These are phyloP conservation scores for Apiospora phragmitis DNA, from an alignment of 2,329 filamentous ascomycete genomes.

Conservation along the genomic window DNA sequence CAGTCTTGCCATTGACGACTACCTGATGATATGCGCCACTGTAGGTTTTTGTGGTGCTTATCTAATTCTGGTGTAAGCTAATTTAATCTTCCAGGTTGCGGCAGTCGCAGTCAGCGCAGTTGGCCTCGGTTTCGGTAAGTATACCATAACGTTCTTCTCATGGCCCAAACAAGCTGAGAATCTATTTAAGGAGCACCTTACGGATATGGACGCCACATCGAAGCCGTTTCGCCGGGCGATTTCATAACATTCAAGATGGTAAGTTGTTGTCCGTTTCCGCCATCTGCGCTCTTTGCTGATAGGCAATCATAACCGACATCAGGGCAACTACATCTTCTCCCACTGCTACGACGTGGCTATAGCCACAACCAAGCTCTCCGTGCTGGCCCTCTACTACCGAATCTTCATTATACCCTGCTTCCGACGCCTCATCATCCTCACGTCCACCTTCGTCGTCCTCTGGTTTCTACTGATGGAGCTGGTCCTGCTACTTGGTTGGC, in stretches of 20 bases:
- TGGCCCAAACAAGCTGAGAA: neutral
- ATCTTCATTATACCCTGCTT: conserved; percentile 23
- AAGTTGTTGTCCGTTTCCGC: neutral
- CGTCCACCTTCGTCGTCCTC: conserved; percentile 19
- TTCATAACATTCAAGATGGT: conserved; percentile 24
- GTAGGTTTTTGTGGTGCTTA: conserved; percentile 17
- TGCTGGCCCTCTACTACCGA: conserved; percentile 28
- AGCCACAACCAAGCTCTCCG: conserved; percentile 28
- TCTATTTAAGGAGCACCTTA: conserved; percentile 21
- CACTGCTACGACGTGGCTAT: conserved; percentile 30
- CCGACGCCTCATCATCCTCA: conserved; percentile 16
- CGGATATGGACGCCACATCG: conserved; percentile 26
- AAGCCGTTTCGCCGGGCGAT: conserved; percentile 19
- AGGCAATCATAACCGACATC: neutral
- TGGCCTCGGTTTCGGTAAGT: conserved; percentile 24
- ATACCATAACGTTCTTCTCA: no score
- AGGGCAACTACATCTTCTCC: conserved; percentile 31
- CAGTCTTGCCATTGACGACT: conserved; percentile 25
- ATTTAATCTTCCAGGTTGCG: conserved; percentile 13
- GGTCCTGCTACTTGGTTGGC: conserved; percentile 25
- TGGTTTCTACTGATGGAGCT: conserved; percentile 29
- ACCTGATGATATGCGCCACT: conserved; percentile 28
- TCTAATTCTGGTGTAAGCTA: neutral
- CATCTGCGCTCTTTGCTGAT: neutral
- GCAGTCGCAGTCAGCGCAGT: conserved; percentile 25